These are phyloP conservation scores for Verticillium longisporum DNA, from an alignment of 2,329 filamentous ascomycete species.

Conservation along the genomic window DNA sequence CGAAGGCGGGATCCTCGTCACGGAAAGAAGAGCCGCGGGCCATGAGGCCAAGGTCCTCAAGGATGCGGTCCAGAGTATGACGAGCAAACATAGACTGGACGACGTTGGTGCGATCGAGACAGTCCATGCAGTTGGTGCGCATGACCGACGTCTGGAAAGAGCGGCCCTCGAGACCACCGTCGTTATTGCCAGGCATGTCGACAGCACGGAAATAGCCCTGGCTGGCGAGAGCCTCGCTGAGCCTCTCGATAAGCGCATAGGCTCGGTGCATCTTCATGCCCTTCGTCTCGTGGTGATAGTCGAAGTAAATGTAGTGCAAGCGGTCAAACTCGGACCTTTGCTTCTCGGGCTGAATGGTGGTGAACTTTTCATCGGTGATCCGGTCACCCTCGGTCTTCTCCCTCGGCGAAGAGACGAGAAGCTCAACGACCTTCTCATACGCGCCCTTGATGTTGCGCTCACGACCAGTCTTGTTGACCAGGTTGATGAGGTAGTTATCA, in stretches of 20 bases:
- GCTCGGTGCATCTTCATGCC: slow-evolving; percentile 90
- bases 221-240: slow-evolving; percentile 66
- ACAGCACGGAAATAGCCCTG: slow-evolving; percentile 92
- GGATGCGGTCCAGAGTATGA: slow-evolving; percentile 81
- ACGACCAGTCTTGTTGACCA: slow-evolving; percentile 93
- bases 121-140: slow-evolving; percentile 99
- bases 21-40: slow-evolving; percentile 69
- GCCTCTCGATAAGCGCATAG: slow-evolving; percentile 74
- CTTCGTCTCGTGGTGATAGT: slow-evolving; percentile 97
- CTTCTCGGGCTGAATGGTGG: slow-evolving; percentile 60
- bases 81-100: slow-evolving; percentile 96
- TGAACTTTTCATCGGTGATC: slow-evolving; percentile 72
- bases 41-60: slow-evolving; percentile 77
- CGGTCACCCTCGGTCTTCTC: slow-evolving; percentile 61
- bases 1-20: slow-evolving; percentile 71
- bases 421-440: slow-evolving; percentile 83
- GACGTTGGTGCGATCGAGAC: slow-evolving; percentile 93
- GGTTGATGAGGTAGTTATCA: slow-evolving; percentile 93
- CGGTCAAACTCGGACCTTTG: slow-evolving; percentile 64
- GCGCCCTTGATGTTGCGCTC: slow-evolving; percentile 86
- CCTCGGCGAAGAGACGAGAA: slow-evolving; percentile 61
- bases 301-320: slow-evolving; percentile 95
- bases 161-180: slow-evolving; percentile 71
- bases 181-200: slow-evolving; percentile 67
- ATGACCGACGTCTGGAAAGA: slow-evolving; percentile 83